These are phyloP conservation scores for Colletotrichum incanum DNA, from an alignment of 2,329 filamentous ascomycete species.

Conservation along the genomic window DNA sequence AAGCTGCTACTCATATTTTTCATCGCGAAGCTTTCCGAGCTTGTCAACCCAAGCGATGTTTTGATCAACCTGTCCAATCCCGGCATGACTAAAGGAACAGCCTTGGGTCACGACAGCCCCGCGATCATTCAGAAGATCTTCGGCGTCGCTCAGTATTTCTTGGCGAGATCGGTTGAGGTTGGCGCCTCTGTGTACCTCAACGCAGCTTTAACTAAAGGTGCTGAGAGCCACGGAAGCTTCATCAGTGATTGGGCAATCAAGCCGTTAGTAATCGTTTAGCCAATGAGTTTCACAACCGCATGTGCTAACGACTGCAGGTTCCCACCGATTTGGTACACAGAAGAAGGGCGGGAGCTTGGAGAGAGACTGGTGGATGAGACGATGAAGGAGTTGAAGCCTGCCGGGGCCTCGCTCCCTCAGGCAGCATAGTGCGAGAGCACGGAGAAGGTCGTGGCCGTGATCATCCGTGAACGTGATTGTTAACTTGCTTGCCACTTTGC, in stretches of 20 bases:
- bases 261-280: background rate
- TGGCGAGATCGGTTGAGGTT: constrained; percentile 36
- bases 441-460: background rate
- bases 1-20: constrained; percentile 46
- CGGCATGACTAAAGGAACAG: constrained; percentile 56
- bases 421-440: background rate
- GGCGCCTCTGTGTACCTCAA: constrained; percentile 46
- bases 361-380: constrained; percentile 59
- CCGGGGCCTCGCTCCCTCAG: constrained; percentile 6
- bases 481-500: background rate
- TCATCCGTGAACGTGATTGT: background rate
- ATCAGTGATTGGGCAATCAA: constrained; percentile 3
- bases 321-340: constrained; percentile 51
- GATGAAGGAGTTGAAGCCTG: constrained; percentile 48
- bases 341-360: constrained; percentile 53
- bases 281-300: background rate
- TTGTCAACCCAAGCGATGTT: constrained; percentile 42
- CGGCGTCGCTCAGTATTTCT: constrained; percentile 3
- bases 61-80: constrained; percentile 47
- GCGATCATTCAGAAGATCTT: constrained; percentile 28
- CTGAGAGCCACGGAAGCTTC: constrained; percentile 47
- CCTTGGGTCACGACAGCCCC: constrained; percentile 52
- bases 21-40: constrained; percentile 38
- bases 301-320: constrained; percentile 48
- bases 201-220: constrained; percentile 42